Conservation (phyloP, 1,284 basidiomycete genomes). For the Moesziomyces parantarcticus region DNA sequence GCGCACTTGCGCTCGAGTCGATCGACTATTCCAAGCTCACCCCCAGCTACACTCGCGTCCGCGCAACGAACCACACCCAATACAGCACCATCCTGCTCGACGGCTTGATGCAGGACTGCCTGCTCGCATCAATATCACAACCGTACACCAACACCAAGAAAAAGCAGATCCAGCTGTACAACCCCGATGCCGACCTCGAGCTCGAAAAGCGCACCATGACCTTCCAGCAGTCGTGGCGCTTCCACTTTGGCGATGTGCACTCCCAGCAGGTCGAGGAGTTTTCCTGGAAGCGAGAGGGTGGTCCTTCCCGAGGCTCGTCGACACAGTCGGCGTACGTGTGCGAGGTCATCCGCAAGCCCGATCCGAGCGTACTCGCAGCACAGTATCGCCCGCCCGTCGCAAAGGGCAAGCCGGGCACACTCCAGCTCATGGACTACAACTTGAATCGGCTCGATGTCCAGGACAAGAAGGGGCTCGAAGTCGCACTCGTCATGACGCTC, state of each 20-base stretch:
- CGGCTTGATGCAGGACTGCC: slow-evolving; percentile 29
- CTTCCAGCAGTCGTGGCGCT: slow-evolving; percentile 79
- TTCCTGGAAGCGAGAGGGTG: slow-evolving; percentile 65
- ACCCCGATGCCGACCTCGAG: slow-evolving; percentile 77
- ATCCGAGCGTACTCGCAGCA: slow-evolving; percentile 83
- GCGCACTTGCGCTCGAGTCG: slow-evolving; percentile 22
- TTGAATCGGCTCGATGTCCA: slow-evolving; percentile 82
- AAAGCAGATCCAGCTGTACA: slow-evolving; percentile 79
- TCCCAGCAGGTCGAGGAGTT: slow-evolving; percentile 25
- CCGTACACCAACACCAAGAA: slow-evolving; percentile 70
- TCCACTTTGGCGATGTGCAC: slow-evolving; percentile 75
- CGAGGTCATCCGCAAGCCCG: slow-evolving; percentile 82
- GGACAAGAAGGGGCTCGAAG: slow-evolving; percentile 77
- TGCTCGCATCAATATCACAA: slow-evolving; percentile 34
- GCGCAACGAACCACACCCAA: slow-evolving; percentile 35
- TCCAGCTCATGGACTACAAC: slow-evolving; percentile 89
- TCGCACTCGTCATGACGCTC: slow-evolving; percentile 79
- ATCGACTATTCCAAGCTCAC: slow-evolving; percentile 34
- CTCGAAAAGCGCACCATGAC: slow-evolving; percentile 77
- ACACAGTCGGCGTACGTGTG: slow-evolving; percentile 33
- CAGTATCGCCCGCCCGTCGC: slow-evolving; percentile 77
- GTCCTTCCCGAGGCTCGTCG: slow-evolving; percentile 14
- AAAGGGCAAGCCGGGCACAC: slow-evolving; percentile 74
- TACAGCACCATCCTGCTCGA: slow-evolving; percentile 52
- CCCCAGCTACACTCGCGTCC: slow-evolving; percentile 46